Percentiles rank a stretch among this genome's conserved stretches.
These are phyloP conservation scores for Sinapis alba DNA, from an alignment of 441 rosid species.

Conservation along the genomic window DNA sequence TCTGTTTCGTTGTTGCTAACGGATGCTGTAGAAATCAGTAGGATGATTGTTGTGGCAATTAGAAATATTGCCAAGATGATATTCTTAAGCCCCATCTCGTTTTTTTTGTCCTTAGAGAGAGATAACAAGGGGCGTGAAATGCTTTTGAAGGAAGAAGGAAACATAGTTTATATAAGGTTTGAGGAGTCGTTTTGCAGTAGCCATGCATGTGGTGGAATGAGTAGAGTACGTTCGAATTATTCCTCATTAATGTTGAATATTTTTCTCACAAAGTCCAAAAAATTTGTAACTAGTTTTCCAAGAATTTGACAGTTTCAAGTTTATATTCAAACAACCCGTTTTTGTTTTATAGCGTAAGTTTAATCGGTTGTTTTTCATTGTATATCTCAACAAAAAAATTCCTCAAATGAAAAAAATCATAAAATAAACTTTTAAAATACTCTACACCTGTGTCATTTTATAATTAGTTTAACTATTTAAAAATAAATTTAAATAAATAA, in stretches of 20 bases:
- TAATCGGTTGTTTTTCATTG: not conserved
- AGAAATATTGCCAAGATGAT: constrained; percentile 48
- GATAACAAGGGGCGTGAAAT: constrained; percentile 3
- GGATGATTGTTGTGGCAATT: constrained; percentile 42
- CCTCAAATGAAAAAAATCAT: not conserved
- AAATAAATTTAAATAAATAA: not conserved
- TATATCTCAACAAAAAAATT: not conserved
- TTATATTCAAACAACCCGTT: constrained; percentile 10
- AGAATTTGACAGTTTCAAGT: constrained; percentile 33
- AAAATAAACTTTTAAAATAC: not conserved
- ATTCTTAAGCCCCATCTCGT: constrained; percentile 43
- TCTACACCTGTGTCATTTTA: not conserved
- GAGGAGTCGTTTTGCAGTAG: constrained; percentile 7
- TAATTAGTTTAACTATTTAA: not conserved
- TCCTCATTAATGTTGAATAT: constrained; percentile 30
- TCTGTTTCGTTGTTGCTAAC: constrained; percentile 23
- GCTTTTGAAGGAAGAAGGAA: not conserved
- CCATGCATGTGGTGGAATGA: constrained; percentile 29
- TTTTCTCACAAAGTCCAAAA: constrained; percentile 30
- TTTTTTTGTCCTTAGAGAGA: not conserved
- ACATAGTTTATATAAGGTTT: constrained; percentile 26
- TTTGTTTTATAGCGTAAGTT: constrained; percentile 27
- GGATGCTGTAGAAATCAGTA: constrained; percentile 36
- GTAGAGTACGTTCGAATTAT: constrained; percentile 35
- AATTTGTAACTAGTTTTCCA: constrained; percentile 11